Conservation (phyloP, 1,284 basidiomycete species). For the Coniferiporia sulphurascens region DNA sequence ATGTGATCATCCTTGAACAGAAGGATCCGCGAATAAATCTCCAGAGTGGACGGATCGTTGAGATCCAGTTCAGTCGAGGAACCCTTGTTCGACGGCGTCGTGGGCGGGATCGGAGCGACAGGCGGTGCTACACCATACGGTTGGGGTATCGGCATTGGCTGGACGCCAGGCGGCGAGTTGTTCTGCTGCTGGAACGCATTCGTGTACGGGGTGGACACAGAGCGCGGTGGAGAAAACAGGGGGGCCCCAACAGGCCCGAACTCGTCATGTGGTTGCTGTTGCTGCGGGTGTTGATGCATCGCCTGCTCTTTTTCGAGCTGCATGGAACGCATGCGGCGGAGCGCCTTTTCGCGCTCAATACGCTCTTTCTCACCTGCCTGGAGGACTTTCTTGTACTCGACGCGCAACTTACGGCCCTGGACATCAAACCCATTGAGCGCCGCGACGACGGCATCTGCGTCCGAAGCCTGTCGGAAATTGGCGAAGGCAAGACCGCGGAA, state of each 20-base stretch:
- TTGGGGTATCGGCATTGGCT: constrained; percentile 55
- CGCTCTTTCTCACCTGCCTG: constrained; percentile 99
- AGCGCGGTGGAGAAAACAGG: constrained; percentile 56
- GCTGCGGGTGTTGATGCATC: constrained; percentile 36
- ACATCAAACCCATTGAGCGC: constrained; percentile 95
- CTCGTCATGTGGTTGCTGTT: constrained; percentile 55
- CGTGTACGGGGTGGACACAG: constrained; percentile 45
- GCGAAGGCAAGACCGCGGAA: constrained; percentile 99
- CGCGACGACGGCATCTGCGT: constrained; percentile 94
- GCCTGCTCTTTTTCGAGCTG: constrained; percentile 79
- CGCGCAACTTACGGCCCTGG: constrained; percentile 95
- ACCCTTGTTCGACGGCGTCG: constrained; percentile 53
- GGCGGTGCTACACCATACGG: constrained; percentile 45
- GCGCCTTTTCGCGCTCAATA: constrained; percentile 98
- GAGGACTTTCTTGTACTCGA: constrained; percentile 99
- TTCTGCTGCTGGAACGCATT: constrained; percentile 49
- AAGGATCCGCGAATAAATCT: constrained; percentile 95
- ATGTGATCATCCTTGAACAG: constrained; percentile 98
- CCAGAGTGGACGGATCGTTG: constrained; percentile 92
- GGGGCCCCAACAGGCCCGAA: constrained; percentile 50
- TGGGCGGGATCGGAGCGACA: constrained; percentile 42
- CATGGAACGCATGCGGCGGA: constrained; percentile 96
- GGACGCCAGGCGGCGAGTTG: constrained; percentile 54
- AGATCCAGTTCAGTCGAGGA: constrained; percentile 78
- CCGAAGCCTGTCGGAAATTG: constrained; percentile 88